Base-by-base conservation (phyloP, 257 asterid genomes). In the Lavandula angustifolia region DNA sequence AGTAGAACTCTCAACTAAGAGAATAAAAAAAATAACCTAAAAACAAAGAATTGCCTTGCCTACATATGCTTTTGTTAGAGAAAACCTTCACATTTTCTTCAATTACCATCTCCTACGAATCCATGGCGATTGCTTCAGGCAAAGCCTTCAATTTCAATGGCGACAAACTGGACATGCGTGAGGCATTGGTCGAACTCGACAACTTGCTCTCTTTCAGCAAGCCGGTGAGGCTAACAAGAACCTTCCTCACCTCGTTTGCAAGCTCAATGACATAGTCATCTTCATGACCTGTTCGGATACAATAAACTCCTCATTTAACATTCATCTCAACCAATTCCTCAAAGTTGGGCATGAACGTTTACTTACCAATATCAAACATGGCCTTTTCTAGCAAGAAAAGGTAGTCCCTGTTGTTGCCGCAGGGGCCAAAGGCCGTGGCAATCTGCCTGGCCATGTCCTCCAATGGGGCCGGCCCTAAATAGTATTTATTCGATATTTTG, bases 401-500 rank as follows among this genome's bases (percentile, higher is more conserved):
- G 81, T 92, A 89, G 50, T 89, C 95, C 81, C 88, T 81, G 74
- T 92, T 92, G 74, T 89, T 85, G 58, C 99, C 97, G 7, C 86
- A 84, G 3, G 99, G 98, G 46, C 98, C 98, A 63, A 35, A 31
- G n/a, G 98, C 96, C 4, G 94, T 89, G 4, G 98, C 98, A 18
- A 92, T 92, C 78, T 92, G 99, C 64, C 84, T 69, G 56, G 90
- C 94, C 94, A 87, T 85, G 64, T 79, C 95, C 62, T 92, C 95
- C 83, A 92, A 54, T 0, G 95, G 97, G 9, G 97, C 97, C 32
- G 97, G 97, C 29, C 99, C 99, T 4, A 92, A 63, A 64, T 92
- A 89, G 78, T 92, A 89, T 75, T 89, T 89, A 14, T 92, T 92
- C 29, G 82, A 79, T 69, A 81, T 74, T 56, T 75, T 83, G 81